These are phyloP conservation scores for Trichoderma arundinaceum DNA, from an alignment of 2,329 filamentous ascomycete genomes.

Conservation along the genomic window DNA sequence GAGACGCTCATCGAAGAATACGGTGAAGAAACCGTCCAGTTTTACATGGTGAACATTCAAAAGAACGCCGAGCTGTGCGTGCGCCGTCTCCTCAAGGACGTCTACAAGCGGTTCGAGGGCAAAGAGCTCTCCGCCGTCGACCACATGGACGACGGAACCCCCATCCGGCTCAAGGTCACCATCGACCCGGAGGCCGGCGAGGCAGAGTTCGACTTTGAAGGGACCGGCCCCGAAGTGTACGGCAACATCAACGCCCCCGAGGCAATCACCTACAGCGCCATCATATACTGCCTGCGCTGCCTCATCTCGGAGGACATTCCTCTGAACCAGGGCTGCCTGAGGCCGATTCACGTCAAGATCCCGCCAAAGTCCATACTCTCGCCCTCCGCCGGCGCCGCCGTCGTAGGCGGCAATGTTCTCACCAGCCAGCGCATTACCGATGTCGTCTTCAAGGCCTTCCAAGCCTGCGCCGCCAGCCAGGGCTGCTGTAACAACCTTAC, in stretches of 20 bases:
- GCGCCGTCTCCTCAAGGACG: constrained; percentile 71
- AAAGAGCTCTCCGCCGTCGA: constrained; percentile 73
- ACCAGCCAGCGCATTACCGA: constrained; percentile 53
- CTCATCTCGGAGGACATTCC: constrained; percentile 83
- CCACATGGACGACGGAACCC: constrained; percentile 84
- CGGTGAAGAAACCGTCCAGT: constrained; percentile 76
- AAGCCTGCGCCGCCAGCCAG: constrained; percentile 78
- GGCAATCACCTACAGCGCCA: constrained; percentile 83
- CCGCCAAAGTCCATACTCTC: constrained; percentile 75
- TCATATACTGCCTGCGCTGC: constrained; percentile 83
- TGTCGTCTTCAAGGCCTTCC: constrained; percentile 69
- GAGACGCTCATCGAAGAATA: constrained; percentile 77
- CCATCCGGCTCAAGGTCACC: constrained; percentile 74
- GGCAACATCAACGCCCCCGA: constrained; percentile 82
- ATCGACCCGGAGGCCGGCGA: constrained; percentile 78
- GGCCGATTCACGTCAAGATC: constrained; percentile 75
- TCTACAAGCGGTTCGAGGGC: constrained; percentile 72
- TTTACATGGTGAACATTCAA: constrained; percentile 84
- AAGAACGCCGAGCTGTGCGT: constrained; percentile 79
- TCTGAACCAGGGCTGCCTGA: constrained; percentile 80
- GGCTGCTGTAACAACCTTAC: constrained; percentile 86
- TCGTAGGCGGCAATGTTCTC: constrained; percentile 79
- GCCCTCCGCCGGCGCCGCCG: constrained; percentile 76
- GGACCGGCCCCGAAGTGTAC: constrained; percentile 80
- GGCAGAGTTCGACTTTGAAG: constrained; percentile 79